phyloP scores from a whole-genome alignment of 768 basidiomycete species.

The Lactarius pseudohatsudake region DNA sequence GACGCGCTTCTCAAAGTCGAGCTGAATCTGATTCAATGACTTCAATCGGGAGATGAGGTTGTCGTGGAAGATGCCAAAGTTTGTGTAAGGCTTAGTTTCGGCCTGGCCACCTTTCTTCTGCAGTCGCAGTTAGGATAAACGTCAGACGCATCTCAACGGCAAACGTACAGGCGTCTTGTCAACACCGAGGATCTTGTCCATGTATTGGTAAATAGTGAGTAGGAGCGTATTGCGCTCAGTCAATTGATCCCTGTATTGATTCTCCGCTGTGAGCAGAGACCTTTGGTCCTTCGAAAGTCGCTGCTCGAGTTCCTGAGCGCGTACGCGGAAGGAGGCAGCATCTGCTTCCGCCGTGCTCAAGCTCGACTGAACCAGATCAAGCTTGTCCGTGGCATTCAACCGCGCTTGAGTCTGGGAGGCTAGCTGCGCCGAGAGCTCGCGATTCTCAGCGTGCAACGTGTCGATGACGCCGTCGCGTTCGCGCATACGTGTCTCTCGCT shows the following conservation, averaged over 20 bases:
- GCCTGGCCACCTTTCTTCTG: constrained; percentile 75
- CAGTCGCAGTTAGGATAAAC: constrained; percentile 5
- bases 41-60: constrained; percentile 88
- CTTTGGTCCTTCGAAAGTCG: constrained; percentile 82
- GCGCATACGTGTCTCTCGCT: constrained; percentile 60
- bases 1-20: constrained; percentile 80
- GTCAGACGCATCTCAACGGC: not conserved
- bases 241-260: constrained; percentile 85
- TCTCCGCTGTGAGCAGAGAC: constrained; percentile 65
- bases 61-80: constrained; percentile 92
- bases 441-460: constrained; percentile 72
- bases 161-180: constrained; percentile 76
- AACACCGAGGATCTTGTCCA: constrained; percentile 90
- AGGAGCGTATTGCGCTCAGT: constrained; percentile 91
- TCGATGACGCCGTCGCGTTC: constrained; percentile 75
- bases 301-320: constrained; percentile 73
- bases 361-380: constrained; percentile 65
- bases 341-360: constrained; percentile 73
- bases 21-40: constrained; percentile 77
- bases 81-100: constrained; percentile 91
- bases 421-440: constrained; percentile 76
- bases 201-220: constrained; percentile 90
- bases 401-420: constrained; percentile 85
- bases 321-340: constrained; percentile 53
- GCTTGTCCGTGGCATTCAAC: constrained; percentile 84